Base-by-base conservation (phyloP, 2,329 filamentous ascomycete genomes). In the Coniochaeta sp. region DNA sequence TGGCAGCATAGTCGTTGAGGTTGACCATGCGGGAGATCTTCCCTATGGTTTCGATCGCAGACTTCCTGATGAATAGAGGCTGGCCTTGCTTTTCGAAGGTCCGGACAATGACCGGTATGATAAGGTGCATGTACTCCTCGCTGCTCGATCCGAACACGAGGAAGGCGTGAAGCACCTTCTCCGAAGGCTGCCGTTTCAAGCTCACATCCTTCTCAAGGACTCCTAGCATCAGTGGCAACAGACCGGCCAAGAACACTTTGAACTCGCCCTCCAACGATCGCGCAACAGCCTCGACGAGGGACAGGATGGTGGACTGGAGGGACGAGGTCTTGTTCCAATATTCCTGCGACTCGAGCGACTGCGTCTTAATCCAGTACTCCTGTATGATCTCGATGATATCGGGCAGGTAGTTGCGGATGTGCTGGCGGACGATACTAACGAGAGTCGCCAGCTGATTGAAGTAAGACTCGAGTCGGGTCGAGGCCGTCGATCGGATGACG, bases 41-140 rank as follows among this genome's bases (percentile, higher is more conserved):
- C 20, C 91, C 92, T 54, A 99, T 85, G 0, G 91, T 95, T 62
- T 99, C 95, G 58, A 99, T 97, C 0, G 92, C 92, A 22, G 85
- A 84, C 67, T 91, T 95, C 50, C 90, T 82, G 47, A 96, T 82
- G 53, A 86, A 86, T 1, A 81, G 74, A 7, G 91, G 90, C 56
- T 95, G 89, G 10, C 87, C 85, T 28, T 87, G 82, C 63, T 90
- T 95, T 66, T 99, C 92, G 63, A 99, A 97, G 48, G 96, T 87
- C 42, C 87, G 85, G 8, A 99, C 91, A 62, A 99, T 91, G 31
- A 95, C 90, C 0, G 94, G 94, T 49, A 99, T 89, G 58, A 99
- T 97, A 50, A 99, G 77, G 66, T 99, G 94, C 94, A 99, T 99
- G 67, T 99, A 99, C 66, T 99, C 94, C 66, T 99, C 94, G 10